These are phyloP conservation scores for Podosphaera fusca DNA, from an alignment of 2,329 filamentous ascomycete genomes.

Conservation along the genomic window DNA sequence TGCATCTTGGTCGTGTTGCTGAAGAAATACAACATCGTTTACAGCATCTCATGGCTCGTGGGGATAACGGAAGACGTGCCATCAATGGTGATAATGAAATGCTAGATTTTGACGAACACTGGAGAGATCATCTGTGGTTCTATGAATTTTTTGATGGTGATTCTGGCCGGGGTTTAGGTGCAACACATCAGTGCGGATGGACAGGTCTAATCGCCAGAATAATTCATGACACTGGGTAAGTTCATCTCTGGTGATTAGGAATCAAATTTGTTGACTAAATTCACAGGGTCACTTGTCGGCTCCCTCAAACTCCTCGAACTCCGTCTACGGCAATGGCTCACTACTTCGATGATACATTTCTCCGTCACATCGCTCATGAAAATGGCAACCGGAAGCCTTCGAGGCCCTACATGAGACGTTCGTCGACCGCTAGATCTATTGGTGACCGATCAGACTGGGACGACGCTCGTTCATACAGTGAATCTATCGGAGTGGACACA, in stretches of 20 bases:
- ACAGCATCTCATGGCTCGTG: slow-evolving; percentile 71
- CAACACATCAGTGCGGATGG: slow-evolving; percentile 91
- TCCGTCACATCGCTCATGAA: slow-evolving; percentile 24
- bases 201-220: slow-evolving; percentile 87
- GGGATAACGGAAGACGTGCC: slow-evolving; percentile 66
- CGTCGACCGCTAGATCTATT: slow-evolving; percentile 64
- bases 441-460: slow-evolving; percentile 63
- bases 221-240: slow-evolving; percentile 93
- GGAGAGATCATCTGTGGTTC: slow-evolving; percentile 89
- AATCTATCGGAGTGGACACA: slow-evolving; percentile 25
- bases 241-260: slow-evolving; percentile 4
- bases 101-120: slow-evolving; percentile 77
- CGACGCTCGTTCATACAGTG: slow-evolving; percentile 17
- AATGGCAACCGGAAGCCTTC: slow-evolving; percentile 19
- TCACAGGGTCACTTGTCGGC: slow-evolving; percentile 57
- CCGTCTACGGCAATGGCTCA: slow-evolving; percentile 65
- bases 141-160: slow-evolving; percentile 96
- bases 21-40: slow-evolving; percentile 89
- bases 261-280: slow-evolving; percentile 14
- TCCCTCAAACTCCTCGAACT: slow-evolving; percentile 80
- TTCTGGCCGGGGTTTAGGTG: slow-evolving; percentile 66
- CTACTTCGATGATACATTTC: slow-evolving; percentile 85
- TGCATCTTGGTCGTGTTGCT: slow-evolving; percentile 87
- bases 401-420: slow-evolving; percentile 42
- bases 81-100: slow-evolving; percentile 69